Evolutionary conservation across 495 filamentous ascomycete species (phyloP).

Genomic region (Lasiosphaeris hirsuta): DNA sequence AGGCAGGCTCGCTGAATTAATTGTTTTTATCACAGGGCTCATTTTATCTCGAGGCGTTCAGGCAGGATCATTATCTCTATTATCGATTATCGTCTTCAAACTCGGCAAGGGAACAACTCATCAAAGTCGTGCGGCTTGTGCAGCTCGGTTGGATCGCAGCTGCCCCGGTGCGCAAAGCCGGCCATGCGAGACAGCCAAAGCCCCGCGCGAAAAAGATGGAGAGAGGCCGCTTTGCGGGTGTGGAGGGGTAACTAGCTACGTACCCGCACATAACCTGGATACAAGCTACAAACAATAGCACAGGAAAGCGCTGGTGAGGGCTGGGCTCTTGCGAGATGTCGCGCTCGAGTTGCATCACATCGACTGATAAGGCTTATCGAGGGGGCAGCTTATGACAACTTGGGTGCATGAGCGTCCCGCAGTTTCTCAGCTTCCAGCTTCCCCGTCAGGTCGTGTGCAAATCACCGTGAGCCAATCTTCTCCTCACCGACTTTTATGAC

Average conservation of each 20-base stretch:
- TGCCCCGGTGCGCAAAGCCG: constrained; percentile 7
- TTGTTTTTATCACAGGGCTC: neutral
- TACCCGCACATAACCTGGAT: too few relatives aligned
- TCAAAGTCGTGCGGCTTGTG: neutral
- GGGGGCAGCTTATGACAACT: too few relatives aligned
- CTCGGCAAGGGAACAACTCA: constrained; percentile 3
- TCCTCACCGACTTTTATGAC: constrained; percentile 25
- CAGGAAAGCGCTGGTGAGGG: constrained; percentile 1
- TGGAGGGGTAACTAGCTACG: neutral
- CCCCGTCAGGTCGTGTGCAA: neutral
- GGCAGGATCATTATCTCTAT: neutral
- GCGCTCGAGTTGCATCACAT: neutral
- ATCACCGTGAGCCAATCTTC: constrained; percentile 6
- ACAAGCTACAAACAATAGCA: too few relatives aligned
- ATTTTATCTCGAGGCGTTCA: neutral
- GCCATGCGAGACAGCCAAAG: constrained; percentile 21
- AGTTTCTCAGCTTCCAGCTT: neutral
- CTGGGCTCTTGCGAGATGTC: neutral
- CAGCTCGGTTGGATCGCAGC: constrained; percentile 23
- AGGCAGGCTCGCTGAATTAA: too few relatives aligned
- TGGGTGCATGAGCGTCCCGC: neutral
- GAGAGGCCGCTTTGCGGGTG: neutral
- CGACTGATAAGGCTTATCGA: constrained; percentile 16
- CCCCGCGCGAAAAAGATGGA: constrained; percentile 14
- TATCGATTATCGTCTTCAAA: neutral